Base-by-base conservation (phyloP, 306 rosid genomes). In the Alnus rubra region DNA sequence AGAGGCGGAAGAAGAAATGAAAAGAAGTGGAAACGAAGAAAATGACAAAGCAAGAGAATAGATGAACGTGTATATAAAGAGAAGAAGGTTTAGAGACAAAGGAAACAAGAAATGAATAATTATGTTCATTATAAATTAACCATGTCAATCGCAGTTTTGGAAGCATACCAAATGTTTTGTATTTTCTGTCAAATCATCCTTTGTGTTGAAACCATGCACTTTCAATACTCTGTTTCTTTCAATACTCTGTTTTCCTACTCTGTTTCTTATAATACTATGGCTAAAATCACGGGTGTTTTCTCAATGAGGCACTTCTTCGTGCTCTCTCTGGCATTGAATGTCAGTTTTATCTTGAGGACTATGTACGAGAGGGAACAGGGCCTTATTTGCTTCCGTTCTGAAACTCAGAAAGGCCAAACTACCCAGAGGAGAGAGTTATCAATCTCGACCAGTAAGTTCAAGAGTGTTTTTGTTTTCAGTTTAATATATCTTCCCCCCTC, bases 381-480 rank as follows among this genome's bases (percentile, higher is more conserved):
- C 5, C 67, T 4, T 51, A 37, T 5, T 49, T 47, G 72, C 35
- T 74, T 44, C 28, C 74, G 73, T 6, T 28, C 9, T 72, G 75
- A 60, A 81, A 79, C 70, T 64, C 80, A 33, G 80, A 80, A 80
- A 71, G 84, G 68, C 12, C 71, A 76, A 39, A 67, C 52, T 48
- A n/a, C 73, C 3, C 80, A 82, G 44, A 81, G 81, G 89, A 88
- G 2, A 91, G 70, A 71, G 39, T 89, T 0, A 76, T 94, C 82
- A 88, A 92, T 75, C 88, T 94, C 2, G 93, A 89, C 49, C 97
- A 92, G 97, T 94, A 80, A 91, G 97, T 92, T 14, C 83, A 51
- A 9, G 3, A 18, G 9, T 35, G 42, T 54, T 62, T 48, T 28
- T 74, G 11, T 67, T 30, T 68, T n/a, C 10, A 19, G 65, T 23